These are phyloP conservation scores for Leucocoprinus leucothites DNA, from an alignment of 768 basidiomycete species.

Conservation along the genomic window DNA sequence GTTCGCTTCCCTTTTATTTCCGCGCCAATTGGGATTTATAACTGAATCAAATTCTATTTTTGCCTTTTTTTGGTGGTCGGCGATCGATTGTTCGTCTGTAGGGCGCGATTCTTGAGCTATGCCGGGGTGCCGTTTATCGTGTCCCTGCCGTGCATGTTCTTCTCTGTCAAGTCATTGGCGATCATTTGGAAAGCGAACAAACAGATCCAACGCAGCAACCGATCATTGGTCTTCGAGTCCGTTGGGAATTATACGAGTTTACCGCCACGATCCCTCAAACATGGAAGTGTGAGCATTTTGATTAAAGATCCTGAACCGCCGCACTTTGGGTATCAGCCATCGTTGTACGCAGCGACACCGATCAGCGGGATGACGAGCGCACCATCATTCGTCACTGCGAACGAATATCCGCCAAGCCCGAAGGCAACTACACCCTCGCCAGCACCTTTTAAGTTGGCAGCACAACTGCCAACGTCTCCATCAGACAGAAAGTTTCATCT, in stretches of 20 bases:
- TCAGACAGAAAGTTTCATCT: constrained; percentile 10
- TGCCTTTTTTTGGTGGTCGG: too few species aligned
- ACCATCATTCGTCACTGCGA: constrained; percentile 7
- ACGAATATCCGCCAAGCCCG: constrained; percentile 9
- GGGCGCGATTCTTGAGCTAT: constrained; percentile 65
- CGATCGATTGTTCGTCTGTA: constrained; percentile 25
- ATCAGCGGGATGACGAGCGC: not conserved
- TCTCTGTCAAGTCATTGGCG: constrained; percentile 43
- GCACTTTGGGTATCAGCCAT: not conserved
- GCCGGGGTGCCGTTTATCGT: constrained; percentile 53
- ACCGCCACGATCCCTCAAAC: constrained; percentile 4
- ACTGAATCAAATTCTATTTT: not conserved
- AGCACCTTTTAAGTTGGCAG: not conserved
- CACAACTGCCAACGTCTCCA: not conserved
- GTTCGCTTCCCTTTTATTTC: not conserved
- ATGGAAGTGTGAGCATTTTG: not conserved
- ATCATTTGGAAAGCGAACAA: constrained; percentile 32
- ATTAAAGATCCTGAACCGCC: not conserved
- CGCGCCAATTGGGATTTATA: not conserved
- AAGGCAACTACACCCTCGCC: not conserved
- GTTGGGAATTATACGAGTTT: constrained; percentile 1
- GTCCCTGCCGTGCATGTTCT: constrained; percentile 47
- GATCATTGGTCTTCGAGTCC: constrained; percentile 5
- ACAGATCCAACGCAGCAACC: constrained; percentile 34
- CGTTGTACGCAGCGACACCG: not conserved